phyloP scores from a whole-genome alignment of 768 basidiomycete genomes.

The Serendipita sp. region DNA sequence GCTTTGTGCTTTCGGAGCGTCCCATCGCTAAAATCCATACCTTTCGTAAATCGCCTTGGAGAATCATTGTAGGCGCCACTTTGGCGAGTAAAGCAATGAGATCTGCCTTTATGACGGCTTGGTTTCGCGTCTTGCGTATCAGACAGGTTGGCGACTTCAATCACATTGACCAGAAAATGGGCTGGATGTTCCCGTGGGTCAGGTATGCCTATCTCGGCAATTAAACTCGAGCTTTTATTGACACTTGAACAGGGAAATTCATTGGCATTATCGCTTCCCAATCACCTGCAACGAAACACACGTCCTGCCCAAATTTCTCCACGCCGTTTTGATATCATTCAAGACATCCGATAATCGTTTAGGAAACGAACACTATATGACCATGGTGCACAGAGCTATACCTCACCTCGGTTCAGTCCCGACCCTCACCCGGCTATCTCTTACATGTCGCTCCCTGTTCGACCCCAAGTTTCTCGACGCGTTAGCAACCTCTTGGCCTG shows the following conservation, averaged over 20 bases:
- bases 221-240: background rate
- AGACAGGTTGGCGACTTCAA: background rate
- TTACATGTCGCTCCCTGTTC: background rate
- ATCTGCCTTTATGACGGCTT: background rate
- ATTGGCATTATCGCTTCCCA: conserved; percentile 4
- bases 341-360: background rate
- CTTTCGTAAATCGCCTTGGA: background rate
- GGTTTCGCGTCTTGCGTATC: background rate
- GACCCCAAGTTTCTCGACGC: background rate
- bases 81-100: background rate
- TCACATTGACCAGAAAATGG: conserved; percentile 1
- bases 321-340: conserved; percentile 4
- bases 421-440: background rate
- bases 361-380: conserved; percentile 3
- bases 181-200: background rate
- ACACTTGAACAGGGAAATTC: conserved; percentile 1
- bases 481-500: background rate
- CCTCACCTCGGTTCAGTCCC: background rate
- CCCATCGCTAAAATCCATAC: conserved; percentile 2
- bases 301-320: conserved; percentile 1
- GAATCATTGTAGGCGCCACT: background rate
- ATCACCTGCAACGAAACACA: conserved; percentile 3
- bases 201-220: background rate
- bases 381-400: background rate
- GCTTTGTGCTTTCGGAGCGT: background rate